Evolutionary conservation across 495 filamentous ascomycete species (phyloP).

Genomic region (Cudoniella acicularis): DNA sequence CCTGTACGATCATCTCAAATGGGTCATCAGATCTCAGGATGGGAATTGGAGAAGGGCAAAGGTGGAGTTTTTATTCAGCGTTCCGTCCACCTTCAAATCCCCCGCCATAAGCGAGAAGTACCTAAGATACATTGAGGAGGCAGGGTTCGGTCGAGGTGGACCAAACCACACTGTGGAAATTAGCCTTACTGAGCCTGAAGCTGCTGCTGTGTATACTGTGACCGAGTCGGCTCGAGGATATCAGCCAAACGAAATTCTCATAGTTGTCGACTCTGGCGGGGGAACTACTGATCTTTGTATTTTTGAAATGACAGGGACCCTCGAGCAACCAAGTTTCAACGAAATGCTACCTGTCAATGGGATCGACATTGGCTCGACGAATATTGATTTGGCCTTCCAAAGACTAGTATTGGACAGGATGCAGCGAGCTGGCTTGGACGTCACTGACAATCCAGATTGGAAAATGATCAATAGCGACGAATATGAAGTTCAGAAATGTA

Average conservation of each 20-base stretch:
- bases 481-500: neutral
- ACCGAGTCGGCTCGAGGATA: neutral
- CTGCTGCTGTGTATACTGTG: constrained; percentile 1
- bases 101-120: neutral
- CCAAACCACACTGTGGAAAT: neutral
- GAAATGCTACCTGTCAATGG: neutral
- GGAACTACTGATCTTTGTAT: constrained; percentile 5
- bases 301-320: neutral
- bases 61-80: constrained; percentile 2
- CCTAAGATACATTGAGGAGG: neutral
- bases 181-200: constrained; percentile 5
- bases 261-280: constrained; percentile 2
- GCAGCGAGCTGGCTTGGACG: neutral
- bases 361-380: neutral
- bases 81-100: neutral
- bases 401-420: neutral
- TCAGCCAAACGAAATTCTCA: neutral
- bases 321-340: neutral
- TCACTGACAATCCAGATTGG: neutral
- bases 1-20: neutral
- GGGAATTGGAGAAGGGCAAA: neutral
- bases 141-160: constrained; percentile 2
- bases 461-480: neutral
- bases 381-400: neutral
- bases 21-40: neutral